Evolutionary conservation across 805 yeast species (phyloP), one percentile per base, ranked within the genome.

Genomic region (Candida coquimbonensis): DNA sequence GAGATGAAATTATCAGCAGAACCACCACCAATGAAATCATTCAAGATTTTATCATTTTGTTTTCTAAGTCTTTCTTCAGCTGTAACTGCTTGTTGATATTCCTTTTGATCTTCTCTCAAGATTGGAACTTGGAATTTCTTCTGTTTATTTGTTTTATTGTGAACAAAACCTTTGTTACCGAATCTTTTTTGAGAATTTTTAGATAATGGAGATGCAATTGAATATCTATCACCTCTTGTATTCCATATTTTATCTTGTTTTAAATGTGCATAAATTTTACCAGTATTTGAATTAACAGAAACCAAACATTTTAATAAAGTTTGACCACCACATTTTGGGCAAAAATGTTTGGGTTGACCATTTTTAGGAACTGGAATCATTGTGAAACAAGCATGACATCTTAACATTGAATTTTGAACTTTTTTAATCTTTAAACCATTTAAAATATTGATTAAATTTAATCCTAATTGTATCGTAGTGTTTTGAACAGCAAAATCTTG

Each of bases 401-500:
- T 75, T 60, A 87, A 75, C 97, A 91, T 91, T 63, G 87, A 90
- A 68, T 84, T 87, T 62, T 95, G 77, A 32, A 93, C 84, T 62
- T 87, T 78, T 53, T 79, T 83, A 65, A 93, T 90, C 56, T 83
- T 88, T 51, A 81, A 70, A 19, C 99, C 99, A 1, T 90, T 79
- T 68, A 78, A 74, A 24, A 86, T 72, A 64, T 90, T 90, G 80
- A 93, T 83, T 54, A 91, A 71, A 53, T 87, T 84, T 47, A 93
- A 65, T 6, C 96, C 96, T 55, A 93, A 74, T 64, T 91, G 98
- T 68, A 93, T 73, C 1, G 96, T 78, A 14, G 90, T 96, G 65
- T 93, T 93, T 65, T 93, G 99, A 58, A 91, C 87, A 2, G 99
- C 98, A 68, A 91, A 93, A 77, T 93, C 99, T 26, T 96, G 96